Evolutionary conservation across 495 filamentous ascomycete genomes (phyloP), one percentile per base, ranked within the genome.

Genomic region (Thermochaetoides thermophila): DNA sequence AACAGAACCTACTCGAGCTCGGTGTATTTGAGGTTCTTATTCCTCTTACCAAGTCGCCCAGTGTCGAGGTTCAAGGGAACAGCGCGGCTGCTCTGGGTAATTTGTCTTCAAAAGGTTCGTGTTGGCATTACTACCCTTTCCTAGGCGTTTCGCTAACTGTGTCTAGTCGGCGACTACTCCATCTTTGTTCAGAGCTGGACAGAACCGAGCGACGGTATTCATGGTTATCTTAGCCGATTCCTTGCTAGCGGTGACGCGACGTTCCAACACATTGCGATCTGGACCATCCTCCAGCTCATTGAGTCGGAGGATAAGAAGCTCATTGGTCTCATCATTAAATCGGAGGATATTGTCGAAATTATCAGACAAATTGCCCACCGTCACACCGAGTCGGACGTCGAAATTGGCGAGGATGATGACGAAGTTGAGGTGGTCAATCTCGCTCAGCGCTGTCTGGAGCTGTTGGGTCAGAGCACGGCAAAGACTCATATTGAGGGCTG

Each of bases 181-280:
- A 85, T 94, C 41, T 97, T 97, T 54, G 76, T 94, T 17, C 75
- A 85, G 38, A 78, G 87, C 56, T 97, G 89, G 89, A 74, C 67
- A 15, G 78, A 91, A 45, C 89, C 89, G 3, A 77, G 84, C 37
- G 87, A 84, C 34, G 89, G 89, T 17, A 92, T 97, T 39, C 84
- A 93, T 51, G 87, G 89, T 31, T 97, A 97, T 49, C 67, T 97
- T 13, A 78, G 73, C 38, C 74, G 89, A 30, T 97, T 97, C 63
- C 71, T 97, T 4, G 82, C 76, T 14, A 93, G 84, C 48, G 85
- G 84, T 25, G 89, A 97, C 51, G 77, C 91, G 9, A 97, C 89
- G 1, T 97, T 97, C 65, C 89, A 97, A 52, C 89, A 97, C 54
- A 97, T 97, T 45, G 87, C 89, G 22, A 95, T 95, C 43, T 97